Base-by-base conservation (phyloP, 2,329 filamentous ascomycete species). In the Sporothrix dimorphospora region DNA sequence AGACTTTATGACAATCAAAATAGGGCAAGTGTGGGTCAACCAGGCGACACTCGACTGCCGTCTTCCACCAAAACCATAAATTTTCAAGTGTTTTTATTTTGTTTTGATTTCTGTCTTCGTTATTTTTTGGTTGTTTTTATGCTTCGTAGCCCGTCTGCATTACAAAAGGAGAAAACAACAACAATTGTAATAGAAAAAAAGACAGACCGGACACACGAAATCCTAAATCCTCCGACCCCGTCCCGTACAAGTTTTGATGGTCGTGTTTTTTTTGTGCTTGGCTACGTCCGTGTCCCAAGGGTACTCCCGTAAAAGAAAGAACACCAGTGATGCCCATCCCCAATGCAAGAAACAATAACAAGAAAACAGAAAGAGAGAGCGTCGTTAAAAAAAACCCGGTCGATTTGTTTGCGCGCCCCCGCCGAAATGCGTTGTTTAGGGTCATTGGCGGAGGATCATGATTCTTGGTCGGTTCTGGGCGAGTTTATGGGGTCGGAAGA, bases 71-170 rank as follows among this genome's bases (percentile, higher is more conserved):
- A 21, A 63, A 24, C 12, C 38, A 11, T 42, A 21, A 69, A n/a
- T 70, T 70, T 59, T 67, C 38, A 57, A 53, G 59, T 72, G 40
- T 70, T 73, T 70, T 63, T 70, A 47, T 53, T 63, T 59, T 66
- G 34, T 59, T 72, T 67, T 66, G 27, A 51, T 69, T 71, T 63
- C 55, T 42, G 51, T 42, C 63, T 71, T 55, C 21, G n/a, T 69
- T 69, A 57, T 59, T 42, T 72, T 63, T 69, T 65, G 47, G 14
- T 21, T 70, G 14, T 57, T 57, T 65, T 61, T 57, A 40, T 63
- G 24, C 24, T 14, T 57, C 53, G 61, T 57, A 42, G 59, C 47
- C 53, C 63, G 53, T 21, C 40, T 61, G 40, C 51, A 45, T 67
- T 49, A 49, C 40, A 47, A 51, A 49, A 16, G 24, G 30, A 16